A percentile compares a stretch with the other conserved stretches of the same genome.
Conservation (phyloP, 371 early-diverging fungal species). For the Lichtheimia corymbifera region DNA sequence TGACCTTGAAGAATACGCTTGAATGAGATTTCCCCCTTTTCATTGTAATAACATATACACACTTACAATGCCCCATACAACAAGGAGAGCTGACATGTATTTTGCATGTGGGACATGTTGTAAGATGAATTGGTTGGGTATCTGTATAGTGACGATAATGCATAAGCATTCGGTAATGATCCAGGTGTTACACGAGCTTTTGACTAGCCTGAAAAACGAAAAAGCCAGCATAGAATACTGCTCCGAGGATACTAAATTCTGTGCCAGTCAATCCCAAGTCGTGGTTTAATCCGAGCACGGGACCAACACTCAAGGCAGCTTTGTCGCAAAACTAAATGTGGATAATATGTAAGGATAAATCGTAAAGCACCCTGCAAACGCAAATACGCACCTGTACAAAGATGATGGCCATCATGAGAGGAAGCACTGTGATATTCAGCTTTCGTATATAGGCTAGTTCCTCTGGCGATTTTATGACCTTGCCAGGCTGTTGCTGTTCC, state of each 20-base stretch:
- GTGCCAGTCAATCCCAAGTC: slow-evolving; percentile 23
- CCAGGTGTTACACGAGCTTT: no score
- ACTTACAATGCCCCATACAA: slow-evolving; percentile 37
- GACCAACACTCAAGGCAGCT: slow-evolving; percentile 34
- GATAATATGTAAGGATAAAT: no score
- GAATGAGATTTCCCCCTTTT: background rate
- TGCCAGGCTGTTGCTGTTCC: background rate
- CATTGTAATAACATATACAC: background rate
- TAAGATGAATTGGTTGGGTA: slow-evolving; percentile 29
- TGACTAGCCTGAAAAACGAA: slow-evolving; percentile 31
- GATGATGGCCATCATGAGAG: slow-evolving; percentile 24
- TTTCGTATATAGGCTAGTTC: slow-evolving; percentile 28
- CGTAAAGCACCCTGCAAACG: no score
- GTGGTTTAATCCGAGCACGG: slow-evolving; percentile 32
- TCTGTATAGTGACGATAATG: background rate
- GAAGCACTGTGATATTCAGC: slow-evolving; percentile 27
- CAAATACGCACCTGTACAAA: slow-evolving; percentile 26
- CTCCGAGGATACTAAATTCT: slow-evolving; percentile 30
- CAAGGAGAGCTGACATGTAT: slow-evolving; percentile 27
- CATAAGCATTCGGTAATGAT: no score
- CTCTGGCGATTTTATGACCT: slow-evolving; percentile 16
- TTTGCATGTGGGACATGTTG: slow-evolving; percentile 31
- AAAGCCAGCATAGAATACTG: slow-evolving; percentile 41
- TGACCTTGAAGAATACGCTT: slow-evolving; percentile 1
- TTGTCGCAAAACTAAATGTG: slow-evolving; percentile 39